Evolutionary conservation across 345 rosid species (phyloP), one percentile per base, ranked within the genome.

Genomic region (Lepidium africanum): DNA sequence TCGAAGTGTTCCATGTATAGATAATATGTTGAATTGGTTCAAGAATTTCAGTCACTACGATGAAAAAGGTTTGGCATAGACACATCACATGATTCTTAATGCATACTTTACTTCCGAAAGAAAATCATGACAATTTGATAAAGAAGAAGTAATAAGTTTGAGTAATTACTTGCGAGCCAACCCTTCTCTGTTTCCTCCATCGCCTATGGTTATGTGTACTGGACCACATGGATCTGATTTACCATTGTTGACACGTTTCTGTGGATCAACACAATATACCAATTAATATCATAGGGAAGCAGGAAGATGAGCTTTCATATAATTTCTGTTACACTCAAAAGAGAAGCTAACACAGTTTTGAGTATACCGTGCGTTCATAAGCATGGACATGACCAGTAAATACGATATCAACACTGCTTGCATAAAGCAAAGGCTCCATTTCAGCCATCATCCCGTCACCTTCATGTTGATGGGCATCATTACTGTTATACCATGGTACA

Each of bases 181-280:
- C 50, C 99, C 97, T 84, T 94, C 97, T 81, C 74, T 74, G 78
- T 94, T 91, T 56, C 99, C 99, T 60, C 99, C 99, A 80, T 91
- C 92, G 3, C 99, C 96, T 15, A 91, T 85, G 0, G 99, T 87
- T 71, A 91, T 83, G 81, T 95, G 92, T 46, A 91, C 77, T 3
- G 91, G 69, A 69, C 97, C 97, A 56, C 97, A 89, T 10, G 75
- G 81, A 80, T 89, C 87, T 25, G 79, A 75, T 48, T 70, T 86
- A 73, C 96, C 91, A 41, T 81, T 77, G 75, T 78, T 63, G 37
- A 89, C 89, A 30, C 96, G 96, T 56, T 72, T 78, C 96, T 91
- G 90, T 61, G 39, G 0, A 72, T 43, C 75, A 73, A 1, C 13
- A 60, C 30, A 33, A 27, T 14, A 32, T 65, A 36, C 43, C 39